Base-by-base conservation (phyloP, 2,329 filamentous ascomycete genomes). In the Botrytis porri region DNA sequence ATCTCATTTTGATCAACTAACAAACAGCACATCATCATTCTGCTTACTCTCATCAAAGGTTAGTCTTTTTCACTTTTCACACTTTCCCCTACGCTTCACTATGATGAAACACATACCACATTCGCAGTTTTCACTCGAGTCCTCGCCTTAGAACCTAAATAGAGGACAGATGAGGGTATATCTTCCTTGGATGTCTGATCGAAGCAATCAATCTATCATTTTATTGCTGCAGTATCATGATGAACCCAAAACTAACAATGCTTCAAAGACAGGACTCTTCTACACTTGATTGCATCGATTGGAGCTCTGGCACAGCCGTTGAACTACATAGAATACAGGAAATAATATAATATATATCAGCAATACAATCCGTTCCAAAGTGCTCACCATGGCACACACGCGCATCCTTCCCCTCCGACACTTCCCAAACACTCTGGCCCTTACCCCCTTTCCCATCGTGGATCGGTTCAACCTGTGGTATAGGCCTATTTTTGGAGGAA, bases 111-210 rank as follows among this genome's bases (percentile, higher is more conserved):
- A 87, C 87, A 86, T 90, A 88, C 86, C 85, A 88, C 86, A 93
- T 93, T 94, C 91, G 92, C 92, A 94, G 92, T 94, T 94, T 94
- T 89, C 91, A 93, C 92, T 92, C 86, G 90, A 92, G 89, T 87
- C 86, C 86, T 72, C 84, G 81, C 69, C 73, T 80, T 82, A 89
- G 91, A 90, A 89, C 89, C 89, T 86, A 85, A 84, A 63, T 83
- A 84, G 78, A 87, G 86, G 88, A 87, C 85, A 90, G 81, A 90
- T 92, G 90, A 92, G 87, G 86, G 90, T 79, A 77, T 80, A 79
- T 82, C 89, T 92, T 92, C 89, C 89, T 92, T 92, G 90, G 90
- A 92, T 92, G 90, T 92, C 89, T 91, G 88, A 91, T 75, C 70
- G 73, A 77, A 72, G 71, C 71, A n/a, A 66, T 29, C 48, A 60